Base-by-base conservation (phyloP, 257 asterid species). In the Craterostigma plantagineum region DNA sequence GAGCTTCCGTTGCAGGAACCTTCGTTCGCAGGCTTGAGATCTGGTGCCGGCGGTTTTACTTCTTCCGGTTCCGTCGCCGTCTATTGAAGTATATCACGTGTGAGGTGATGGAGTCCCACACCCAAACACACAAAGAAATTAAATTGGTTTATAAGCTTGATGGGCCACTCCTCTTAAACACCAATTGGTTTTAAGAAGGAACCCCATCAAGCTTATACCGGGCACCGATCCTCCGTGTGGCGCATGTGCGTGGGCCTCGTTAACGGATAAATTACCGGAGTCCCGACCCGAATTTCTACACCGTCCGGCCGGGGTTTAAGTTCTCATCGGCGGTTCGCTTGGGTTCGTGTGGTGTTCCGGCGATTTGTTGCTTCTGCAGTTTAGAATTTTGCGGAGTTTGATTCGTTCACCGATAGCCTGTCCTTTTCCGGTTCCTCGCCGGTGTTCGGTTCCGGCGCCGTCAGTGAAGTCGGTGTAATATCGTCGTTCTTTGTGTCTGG, bases 1-100 rank as follows among this genome's bases (percentile, higher is more conserved):
- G 87, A 76, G 49, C 87, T 76, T 1, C 87, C 81, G 59, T 76
- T 69, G 57, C 69, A 76, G 33, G 87, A 76, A 41, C 63, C 81
- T 60, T 51, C 66, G 35, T 69, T 60, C 0, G 46, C 57, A 42
- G 63, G 18, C 16, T 66, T 66, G 12, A 17, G 65, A 53, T 63
- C 73, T 61, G 68, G 59, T 61, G 61, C 48, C 10, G 62, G 16
- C 46, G 23, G 52, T 5, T 46, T 42, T 63, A 65, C 62, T 18
- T 57, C 65, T 56, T 11, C 66, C 67, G 66, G 59, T 49, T 50
- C 63, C 48, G 34, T 58, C 58, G n/a, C 43, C 42, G 45, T n/a
- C n/a, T n/a, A n/a, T n/a, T n/a, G n/a, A n/a, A n/a, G n/a, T n/a
- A n/a, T n/a, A n/a, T n/a, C n/a, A n/a, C n/a, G n/a, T n/a, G n/a